Percentiles rank a stretch among this genome's conserved stretches.
These are phyloP conservation scores for Coccinonectria pachysandricola DNA, from an alignment of 2,329 filamentous ascomycete genomes.

Conservation along the genomic window DNA sequence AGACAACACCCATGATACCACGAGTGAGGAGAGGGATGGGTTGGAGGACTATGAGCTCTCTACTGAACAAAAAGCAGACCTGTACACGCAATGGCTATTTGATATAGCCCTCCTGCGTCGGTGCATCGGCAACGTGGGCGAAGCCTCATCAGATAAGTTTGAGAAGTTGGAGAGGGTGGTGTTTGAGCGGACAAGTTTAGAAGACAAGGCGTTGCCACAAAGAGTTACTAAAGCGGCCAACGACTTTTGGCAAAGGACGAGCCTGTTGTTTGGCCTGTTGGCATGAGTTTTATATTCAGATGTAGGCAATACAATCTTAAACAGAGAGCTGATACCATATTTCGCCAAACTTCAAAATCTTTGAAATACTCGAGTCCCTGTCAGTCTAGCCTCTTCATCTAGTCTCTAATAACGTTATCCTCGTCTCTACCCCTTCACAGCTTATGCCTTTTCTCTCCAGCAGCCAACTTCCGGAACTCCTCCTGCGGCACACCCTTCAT, in stretches of 20 bases:
- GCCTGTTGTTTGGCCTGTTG: conserved; percentile 71
- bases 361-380: too few species aligned
- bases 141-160: conserved; percentile 21
- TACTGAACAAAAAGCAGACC: conserved; percentile 29
- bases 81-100: conserved; percentile 51
- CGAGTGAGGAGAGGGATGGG: neutral
- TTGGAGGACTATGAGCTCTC: conserved; percentile 2
- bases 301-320: too few species aligned
- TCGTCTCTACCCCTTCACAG: conserved; percentile 37
- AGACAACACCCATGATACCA: neutral
- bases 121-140: conserved; percentile 28
- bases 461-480: conserved; percentile 78
- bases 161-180: conserved; percentile 37
- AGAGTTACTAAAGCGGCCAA: conserved; percentile 53
- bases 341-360: too few species aligned
- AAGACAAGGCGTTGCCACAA: conserved; percentile 35
- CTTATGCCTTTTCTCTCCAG: conserved; percentile 90
- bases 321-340: too few species aligned
- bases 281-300: too few species aligned
- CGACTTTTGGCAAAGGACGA: conserved; percentile 78
- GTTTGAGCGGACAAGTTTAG: conserved; percentile 36
- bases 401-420: neutral
- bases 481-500: conserved; percentile 70
- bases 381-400: conserved; percentile 1
- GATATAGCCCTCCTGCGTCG: conserved; percentile 43